These are phyloP conservation scores for Pleurotus salmoneostramineus DNA, from an alignment of 768 basidiomycete genomes.

Conservation along the genomic window DNA sequence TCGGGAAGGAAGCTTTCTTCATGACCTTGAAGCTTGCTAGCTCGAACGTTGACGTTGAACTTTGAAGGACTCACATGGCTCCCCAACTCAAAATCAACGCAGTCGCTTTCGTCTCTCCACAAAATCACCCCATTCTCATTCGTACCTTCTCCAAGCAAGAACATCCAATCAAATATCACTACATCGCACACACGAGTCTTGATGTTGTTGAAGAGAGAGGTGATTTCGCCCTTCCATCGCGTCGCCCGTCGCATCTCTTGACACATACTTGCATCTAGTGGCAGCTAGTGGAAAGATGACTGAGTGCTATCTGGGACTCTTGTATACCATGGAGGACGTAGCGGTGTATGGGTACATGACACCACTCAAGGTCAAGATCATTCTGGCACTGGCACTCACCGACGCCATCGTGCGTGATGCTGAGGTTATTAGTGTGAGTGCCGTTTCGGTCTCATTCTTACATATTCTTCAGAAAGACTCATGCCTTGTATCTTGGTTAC, in stretches of 20 bases:
- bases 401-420: constrained; percentile 79
- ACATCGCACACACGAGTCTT: constrained; percentile 85
- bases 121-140: constrained; percentile 79
- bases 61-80: constrained; percentile 42
- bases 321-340: constrained; percentile 91
- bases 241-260: constrained; percentile 3
- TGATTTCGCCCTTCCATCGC: constrained; percentile 29
- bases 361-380: constrained; percentile 83
- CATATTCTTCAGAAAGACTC: neutral
- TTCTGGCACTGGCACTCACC: constrained; percentile 73
- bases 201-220: constrained; percentile 92
- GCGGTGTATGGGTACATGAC: constrained; percentile 92
- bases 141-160: constrained; percentile 62
- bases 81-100: constrained; percentile 70
- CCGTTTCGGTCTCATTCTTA: constrained; percentile 18
- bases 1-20: too few relatives aligned
- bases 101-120: constrained; percentile 81
- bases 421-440: constrained; percentile 65
- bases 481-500: neutral
- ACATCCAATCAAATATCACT: constrained; percentile 76
- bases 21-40: too few relatives aligned
- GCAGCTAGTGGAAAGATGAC: constrained; percentile 52
- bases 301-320: constrained; percentile 81
- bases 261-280: constrained; percentile 22
- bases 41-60: too few relatives aligned